Percentiles rank a stretch among this genome's conserved stretches.
Conservation (phyloP, 2,329 filamentous ascomycete genomes). For the Talaromyces marneffei region DNA sequence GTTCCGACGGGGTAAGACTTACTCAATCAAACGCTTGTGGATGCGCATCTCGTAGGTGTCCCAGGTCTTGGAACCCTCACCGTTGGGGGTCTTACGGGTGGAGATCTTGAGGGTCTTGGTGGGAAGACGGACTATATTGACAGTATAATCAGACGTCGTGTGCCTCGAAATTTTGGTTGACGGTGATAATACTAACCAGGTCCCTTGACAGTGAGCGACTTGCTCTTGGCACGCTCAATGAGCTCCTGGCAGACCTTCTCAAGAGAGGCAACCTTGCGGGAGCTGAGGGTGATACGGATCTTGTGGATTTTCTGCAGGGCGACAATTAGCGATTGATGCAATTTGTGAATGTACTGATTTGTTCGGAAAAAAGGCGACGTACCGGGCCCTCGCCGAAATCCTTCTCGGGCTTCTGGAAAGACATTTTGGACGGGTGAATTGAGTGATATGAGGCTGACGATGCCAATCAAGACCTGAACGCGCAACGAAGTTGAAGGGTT, state of each 20-base stretch:
- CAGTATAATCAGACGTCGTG: neutral
- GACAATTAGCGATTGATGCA: constrained; percentile 6
- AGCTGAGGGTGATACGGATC: constrained; percentile 96
- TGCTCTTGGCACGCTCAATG: constrained; percentile 96
- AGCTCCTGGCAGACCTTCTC: constrained; percentile 99
- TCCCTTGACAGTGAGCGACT: constrained; percentile 98
- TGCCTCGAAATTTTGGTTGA: neutral
- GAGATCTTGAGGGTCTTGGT: constrained; percentile 96
- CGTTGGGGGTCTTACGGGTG: constrained; percentile 97
- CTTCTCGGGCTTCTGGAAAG: constrained; percentile 94
- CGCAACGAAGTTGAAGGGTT: constrained; percentile 42
- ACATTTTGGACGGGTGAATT: constrained; percentile 57
- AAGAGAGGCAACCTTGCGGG: constrained; percentile 87
- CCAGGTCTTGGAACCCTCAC: constrained; percentile 99
- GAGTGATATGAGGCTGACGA: constrained; percentile 28
- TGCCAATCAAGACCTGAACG: constrained; percentile 78
- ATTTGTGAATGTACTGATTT: neutral
- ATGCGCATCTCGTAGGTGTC: constrained; percentile 98
- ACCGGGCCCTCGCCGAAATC: constrained; percentile 82
- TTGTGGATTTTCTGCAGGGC: constrained; percentile 78
- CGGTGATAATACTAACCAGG: constrained; percentile 42
- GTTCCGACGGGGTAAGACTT: constrained; percentile 33
- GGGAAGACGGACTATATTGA: constrained; percentile 74
- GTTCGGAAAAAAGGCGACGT: constrained; percentile 34
- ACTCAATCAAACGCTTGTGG: constrained; percentile 97